These are phyloP conservation scores for Capronia coronata DNA, from an alignment of 2,329 filamentous ascomycete species.

Conservation along the genomic window DNA sequence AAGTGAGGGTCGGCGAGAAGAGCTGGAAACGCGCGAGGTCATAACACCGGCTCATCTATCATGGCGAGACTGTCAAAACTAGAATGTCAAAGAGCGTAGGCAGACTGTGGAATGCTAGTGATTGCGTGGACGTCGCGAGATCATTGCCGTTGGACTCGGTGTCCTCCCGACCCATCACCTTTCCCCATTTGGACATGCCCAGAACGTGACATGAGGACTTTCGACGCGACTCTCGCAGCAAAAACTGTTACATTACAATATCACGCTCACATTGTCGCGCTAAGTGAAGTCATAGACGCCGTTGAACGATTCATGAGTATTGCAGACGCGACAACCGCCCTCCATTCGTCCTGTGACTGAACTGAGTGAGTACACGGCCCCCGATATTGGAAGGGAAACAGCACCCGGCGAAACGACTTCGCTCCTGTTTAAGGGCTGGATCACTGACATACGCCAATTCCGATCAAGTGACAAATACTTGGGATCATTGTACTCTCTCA, in stretches of 20 bases:
- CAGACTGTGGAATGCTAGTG: not conserved
- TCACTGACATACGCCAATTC: too few species aligned
- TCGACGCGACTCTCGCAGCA: conserved; percentile 12
- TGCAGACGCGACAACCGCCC: not conserved
- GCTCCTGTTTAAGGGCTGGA: too few species aligned
- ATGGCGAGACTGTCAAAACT: not conserved
- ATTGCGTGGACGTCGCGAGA: not conserved
- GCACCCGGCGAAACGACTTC: too few species aligned
- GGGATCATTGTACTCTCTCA: too few species aligned
- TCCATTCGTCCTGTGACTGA: not conserved
- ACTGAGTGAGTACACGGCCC: too few species aligned
- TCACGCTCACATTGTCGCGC: too few species aligned
- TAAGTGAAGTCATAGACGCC: too few species aligned
- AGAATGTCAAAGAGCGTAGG: conserved; percentile 3
- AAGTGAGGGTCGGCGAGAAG: conserved; percentile 51
- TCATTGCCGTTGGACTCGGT: not conserved
- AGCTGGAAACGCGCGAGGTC: conserved; percentile 48
- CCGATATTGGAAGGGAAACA: too few species aligned
- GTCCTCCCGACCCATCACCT: conserved; percentile 5
- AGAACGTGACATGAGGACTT: conserved; percentile 10
- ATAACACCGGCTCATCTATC: conserved; percentile 36
- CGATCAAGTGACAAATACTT: too few species aligned
- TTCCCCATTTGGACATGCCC: conserved; percentile 25
- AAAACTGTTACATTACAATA: too few species aligned
- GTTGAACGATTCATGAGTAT: not conserved